Evolutionary conservation across 805 yeast genomes (phyloP), one percentile per base, ranked within the genome.

Genomic region (Candida chauliodis): DNA sequence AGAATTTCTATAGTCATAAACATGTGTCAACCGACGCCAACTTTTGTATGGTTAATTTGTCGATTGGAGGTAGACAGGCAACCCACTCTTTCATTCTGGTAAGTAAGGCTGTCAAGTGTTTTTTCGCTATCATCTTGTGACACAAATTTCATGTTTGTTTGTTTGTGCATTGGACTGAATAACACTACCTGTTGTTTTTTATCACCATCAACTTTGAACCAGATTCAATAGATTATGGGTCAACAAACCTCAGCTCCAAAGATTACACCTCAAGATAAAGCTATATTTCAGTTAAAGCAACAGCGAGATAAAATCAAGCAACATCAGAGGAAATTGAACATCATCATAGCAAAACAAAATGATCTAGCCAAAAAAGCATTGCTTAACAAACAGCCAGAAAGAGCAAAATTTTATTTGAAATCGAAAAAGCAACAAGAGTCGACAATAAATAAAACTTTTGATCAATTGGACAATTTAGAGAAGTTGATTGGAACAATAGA

Each of bases 291-390:
- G 53, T 70, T 93, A 49, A 93, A 93, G 56, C 66, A 84, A 26
- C 97, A 95, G 50, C 70, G 96, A 43, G 99, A 93, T 60, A 82
- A 81, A 46, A 71, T 93, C 16, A 76, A 76, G 48, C 85, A 83
- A 57, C 85, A 89, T 46, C 84, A 79, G 50, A 65, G 65, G 32
- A 76, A 78, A 43, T 73, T 90, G 25, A 66, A 68, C 20, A 58
- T 61, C 0, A 74, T 86, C 3, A 73, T 87, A 13, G 69, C 66
- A 8, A 66, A 76, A 23, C 97, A 93, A 58, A 69, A 68, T 2
- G 66, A 66, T 30, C 57, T 81, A 10, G 93, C 93, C 15, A 68
- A 66, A 40, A 65, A 70, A 46, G 76, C 81, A 14, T 52, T 84
- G 4, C 66, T 59, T 11, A 55, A 66, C 13, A 76, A 78, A 8